Conservation (phyloP, 2,329 filamentous ascomycete species). For the Epichloe brachyelytri region DNA sequence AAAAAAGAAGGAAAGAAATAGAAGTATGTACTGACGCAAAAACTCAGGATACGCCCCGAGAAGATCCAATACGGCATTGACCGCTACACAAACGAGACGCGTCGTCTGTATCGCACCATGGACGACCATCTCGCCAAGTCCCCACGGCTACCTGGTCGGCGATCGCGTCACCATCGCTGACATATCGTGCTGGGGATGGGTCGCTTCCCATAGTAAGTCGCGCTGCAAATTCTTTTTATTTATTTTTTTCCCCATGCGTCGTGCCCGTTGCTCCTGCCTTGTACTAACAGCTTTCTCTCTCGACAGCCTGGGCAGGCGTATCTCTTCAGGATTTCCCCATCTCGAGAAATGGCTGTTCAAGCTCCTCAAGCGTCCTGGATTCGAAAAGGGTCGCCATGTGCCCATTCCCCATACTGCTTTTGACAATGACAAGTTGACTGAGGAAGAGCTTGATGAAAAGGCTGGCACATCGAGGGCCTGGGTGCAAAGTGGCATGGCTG, state of each 20-base stretch:
- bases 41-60: constrained; percentile 56
- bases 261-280: background rate
- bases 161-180: constrained; percentile 64
- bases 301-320: constrained; percentile 22
- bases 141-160: constrained; percentile 48
- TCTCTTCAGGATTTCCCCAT: constrained; percentile 60
- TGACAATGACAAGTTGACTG: constrained; percentile 27
- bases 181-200: constrained; percentile 71
- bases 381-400: constrained; percentile 65
- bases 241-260: background rate
- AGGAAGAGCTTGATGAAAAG: constrained; percentile 43
- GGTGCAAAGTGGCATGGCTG: constrained; percentile 59
- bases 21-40: background rate
- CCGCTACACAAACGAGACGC: constrained; percentile 71
- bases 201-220: constrained; percentile 36
- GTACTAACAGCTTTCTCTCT: background rate
- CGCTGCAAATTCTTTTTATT: background rate
- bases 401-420: constrained; percentile 53
- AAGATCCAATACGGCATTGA: constrained; percentile 72
- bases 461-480: constrained; percentile 43
- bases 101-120: constrained; percentile 67
- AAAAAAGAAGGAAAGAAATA: background rate
- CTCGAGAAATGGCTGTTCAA: constrained; percentile 66
- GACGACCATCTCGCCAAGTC: constrained; percentile 55
- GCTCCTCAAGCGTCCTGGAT: constrained; percentile 54